A percentile compares a stretch with the other conserved stretches of the same genome.
phyloP scores from a whole-genome alignment of 2,329 filamentous ascomycete species.

The Claviceps capensis region DNA sequence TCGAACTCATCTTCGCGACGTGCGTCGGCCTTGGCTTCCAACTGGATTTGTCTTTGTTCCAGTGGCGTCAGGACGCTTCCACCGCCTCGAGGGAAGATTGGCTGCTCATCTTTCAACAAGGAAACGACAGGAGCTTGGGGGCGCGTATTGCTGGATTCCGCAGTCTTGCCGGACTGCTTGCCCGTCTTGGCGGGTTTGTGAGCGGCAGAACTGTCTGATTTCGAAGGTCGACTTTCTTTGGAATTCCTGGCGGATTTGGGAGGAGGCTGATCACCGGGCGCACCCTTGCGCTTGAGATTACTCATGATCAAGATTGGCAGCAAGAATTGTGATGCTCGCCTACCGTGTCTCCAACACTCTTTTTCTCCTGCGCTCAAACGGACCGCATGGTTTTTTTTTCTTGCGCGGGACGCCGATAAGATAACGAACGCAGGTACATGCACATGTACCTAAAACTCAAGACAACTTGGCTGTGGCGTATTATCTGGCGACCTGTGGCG shows the following conservation, averaged over 20 bases:
- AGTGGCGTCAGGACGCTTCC: slow-evolving; percentile 81
- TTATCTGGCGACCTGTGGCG: not conserved
- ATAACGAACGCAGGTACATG: not conserved
- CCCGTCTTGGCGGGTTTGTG: slow-evolving; percentile 12
- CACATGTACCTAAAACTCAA: too few relatives aligned
- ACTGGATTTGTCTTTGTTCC: slow-evolving; percentile 91
- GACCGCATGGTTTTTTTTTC: slow-evolving; percentile 5
- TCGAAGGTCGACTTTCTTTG: slow-evolving; percentile 33
- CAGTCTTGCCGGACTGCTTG: slow-evolving; percentile 20
- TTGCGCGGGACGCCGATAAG: slow-evolving; percentile 16
- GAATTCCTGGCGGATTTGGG: slow-evolving; percentile 34
- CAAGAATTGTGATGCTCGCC: not conserved
- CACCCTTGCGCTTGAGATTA: slow-evolving; percentile 44
- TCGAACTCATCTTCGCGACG: slow-evolving; percentile 67
- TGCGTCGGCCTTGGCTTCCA: slow-evolving; percentile 84
- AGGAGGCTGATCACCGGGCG: slow-evolving; percentile 35
- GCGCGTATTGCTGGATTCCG: slow-evolving; percentile 12
- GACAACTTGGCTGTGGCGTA: too few relatives aligned
- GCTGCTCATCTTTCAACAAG: slow-evolving; percentile 61
- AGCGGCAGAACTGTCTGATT: slow-evolving; percentile 23
- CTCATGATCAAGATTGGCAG: slow-evolving; percentile 30
- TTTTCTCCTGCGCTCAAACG: too few relatives aligned
- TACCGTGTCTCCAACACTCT: not conserved
- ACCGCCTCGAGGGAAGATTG: slow-evolving; percentile 83
- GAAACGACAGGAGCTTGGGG: slow-evolving; percentile 26